phyloP scores from a whole-genome alignment of 2,329 filamentous ascomycete species.

The Magnaporthiopsis rhizophila region DNA sequence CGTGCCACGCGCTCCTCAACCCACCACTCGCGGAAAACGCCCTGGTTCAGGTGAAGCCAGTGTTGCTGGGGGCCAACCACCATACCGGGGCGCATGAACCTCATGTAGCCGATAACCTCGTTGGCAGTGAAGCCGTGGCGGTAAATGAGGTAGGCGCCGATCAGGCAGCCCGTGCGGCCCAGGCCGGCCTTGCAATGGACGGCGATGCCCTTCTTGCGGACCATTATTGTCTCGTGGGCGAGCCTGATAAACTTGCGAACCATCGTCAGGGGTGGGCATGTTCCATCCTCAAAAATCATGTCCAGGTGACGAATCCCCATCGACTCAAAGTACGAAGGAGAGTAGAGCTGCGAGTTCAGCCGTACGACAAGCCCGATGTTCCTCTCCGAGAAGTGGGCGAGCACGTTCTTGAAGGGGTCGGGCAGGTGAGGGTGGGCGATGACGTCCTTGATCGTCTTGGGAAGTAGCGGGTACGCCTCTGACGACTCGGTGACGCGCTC shows the following conservation, averaged over 20 bases:
- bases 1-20: slow-evolving; percentile 77
- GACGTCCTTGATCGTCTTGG: slow-evolving; percentile 67
- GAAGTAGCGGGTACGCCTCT: slow-evolving; percentile 65
- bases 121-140: slow-evolving; percentile 95
- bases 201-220: slow-evolving; percentile 86
- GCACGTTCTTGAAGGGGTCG: slow-evolving; percentile 88
- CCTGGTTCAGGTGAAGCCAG: slow-evolving; percentile 96
- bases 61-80: slow-evolving; percentile 98
- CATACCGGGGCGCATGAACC: slow-evolving; percentile 98
- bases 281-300: slow-evolving; percentile 99
- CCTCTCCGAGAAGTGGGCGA: slow-evolving; percentile 78
- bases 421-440: slow-evolving; percentile 64
- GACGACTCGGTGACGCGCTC: slow-evolving; percentile 64
- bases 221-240: slow-evolving; percentile 87
- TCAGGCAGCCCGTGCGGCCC: slow-evolving; percentile 89
- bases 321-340: slow-evolving; percentile 92
- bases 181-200: slow-evolving; percentile 98
- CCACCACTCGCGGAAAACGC: slow-evolving; percentile 98
- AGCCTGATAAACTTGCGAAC: slow-evolving; percentile 93
- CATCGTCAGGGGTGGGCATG: slow-evolving; percentile 80
- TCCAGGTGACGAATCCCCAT: slow-evolving; percentile 92
- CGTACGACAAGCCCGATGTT: slow-evolving; percentile 91
- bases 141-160: slow-evolving; percentile 96
- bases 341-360: slow-evolving; percentile 92
- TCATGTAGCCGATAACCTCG: slow-evolving; percentile 95